Base-by-base conservation (phyloP, 139 green algal species). In the Zygnema circumcarinatum region DNA sequence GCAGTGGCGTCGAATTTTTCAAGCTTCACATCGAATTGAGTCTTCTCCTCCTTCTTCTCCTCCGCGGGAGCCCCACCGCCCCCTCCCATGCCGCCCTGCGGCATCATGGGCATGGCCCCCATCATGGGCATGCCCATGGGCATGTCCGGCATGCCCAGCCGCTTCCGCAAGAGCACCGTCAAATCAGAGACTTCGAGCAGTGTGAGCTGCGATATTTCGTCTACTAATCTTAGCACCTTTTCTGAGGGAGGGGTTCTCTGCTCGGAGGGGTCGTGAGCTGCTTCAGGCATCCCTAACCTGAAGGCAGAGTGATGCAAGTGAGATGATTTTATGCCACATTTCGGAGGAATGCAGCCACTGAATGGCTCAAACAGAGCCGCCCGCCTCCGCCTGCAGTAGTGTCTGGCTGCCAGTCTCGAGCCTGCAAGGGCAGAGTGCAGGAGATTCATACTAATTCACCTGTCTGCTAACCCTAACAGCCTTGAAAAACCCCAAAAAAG, bases 1-100 rank as follows among this genome's bases (percentile, higher is more conserved):
- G 94, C 90, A 3, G 95, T 94, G 0, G 95, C 92, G 29, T 95
- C 94, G 87, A 98, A 99, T 7, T 94, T 92, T 1, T 97, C 95
- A 2, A 99, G 95, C 92, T 98, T 98, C 0, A 99, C 87, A 16
- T 96, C 92, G 88, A 98, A 99, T 82, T 96, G 94, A 0, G 96
- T 99, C 91, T 99, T 96, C 33, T 83, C 86, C 32, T 29, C 94
- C 54, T 87, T 89, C 47, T 78, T 81, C 84, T 54, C 79, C 25
- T 54, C 88, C 22, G 87, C 80, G 0, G 92, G 74, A 0, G 87
- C 94, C 31, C 85, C 93, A 16, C 56, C 87, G 0, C 80, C 82
- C 16, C 75, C 88, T 36, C 79, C 88, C 31, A 79, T 79, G 0
- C 39, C 88, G 25, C 81, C 81, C 29, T 2, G 47, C 2, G 31